These are phyloP conservation scores for Penicillium sp. DNA, from an alignment of 2,329 filamentous ascomycete genomes.

Conservation along the genomic window DNA sequence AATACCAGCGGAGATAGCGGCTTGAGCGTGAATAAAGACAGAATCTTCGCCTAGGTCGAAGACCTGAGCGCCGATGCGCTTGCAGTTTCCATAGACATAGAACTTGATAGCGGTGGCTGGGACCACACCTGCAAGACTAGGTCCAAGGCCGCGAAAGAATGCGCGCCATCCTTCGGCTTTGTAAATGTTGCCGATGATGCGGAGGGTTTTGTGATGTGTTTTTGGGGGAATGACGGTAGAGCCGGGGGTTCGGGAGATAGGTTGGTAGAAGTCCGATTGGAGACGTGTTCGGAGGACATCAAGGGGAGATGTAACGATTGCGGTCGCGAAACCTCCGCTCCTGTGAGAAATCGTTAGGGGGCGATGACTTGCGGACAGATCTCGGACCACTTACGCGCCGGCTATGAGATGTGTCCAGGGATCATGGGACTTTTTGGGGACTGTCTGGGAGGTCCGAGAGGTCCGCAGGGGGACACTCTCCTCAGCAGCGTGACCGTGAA, in stretches of 20 bases:
- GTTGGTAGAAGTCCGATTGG: constrained; percentile 91
- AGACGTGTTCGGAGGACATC: constrained; percentile 98
- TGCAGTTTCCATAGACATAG: constrained; percentile 42
- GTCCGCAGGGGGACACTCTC: constrained; percentile 9
- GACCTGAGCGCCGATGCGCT: constrained; percentile 33
- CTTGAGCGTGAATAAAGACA: constrained; percentile 33
- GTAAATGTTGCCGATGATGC: constrained; percentile 38
- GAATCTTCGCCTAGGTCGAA: constrained; percentile 31
- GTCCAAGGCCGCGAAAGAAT: constrained; percentile 39
- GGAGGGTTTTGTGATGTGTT: constrained; percentile 32
- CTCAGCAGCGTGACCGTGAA: constrained; percentile 15
- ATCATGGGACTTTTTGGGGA: constrained; percentile 17
- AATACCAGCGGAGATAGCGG: constrained; percentile 37
- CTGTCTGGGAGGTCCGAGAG: constrained; percentile 7
- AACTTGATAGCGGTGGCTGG: constrained; percentile 43
- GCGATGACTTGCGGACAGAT: background rate
- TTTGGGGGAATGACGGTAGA: constrained; percentile 56
- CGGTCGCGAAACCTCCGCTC: constrained; percentile 78
- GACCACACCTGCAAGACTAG: constrained; percentile 41
- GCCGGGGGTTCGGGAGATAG: constrained; percentile 48
- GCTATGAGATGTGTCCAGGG: constrained; percentile 35
- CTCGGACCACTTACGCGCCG: constrained; percentile 32
- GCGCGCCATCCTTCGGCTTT: constrained; percentile 40
- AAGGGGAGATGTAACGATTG: constrained; percentile 87
- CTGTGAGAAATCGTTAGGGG: constrained; percentile 9